Evolutionary conservation across 75 land plant genomes (phyloP).

Genomic region (Adiantum capillusveneris): DNA sequence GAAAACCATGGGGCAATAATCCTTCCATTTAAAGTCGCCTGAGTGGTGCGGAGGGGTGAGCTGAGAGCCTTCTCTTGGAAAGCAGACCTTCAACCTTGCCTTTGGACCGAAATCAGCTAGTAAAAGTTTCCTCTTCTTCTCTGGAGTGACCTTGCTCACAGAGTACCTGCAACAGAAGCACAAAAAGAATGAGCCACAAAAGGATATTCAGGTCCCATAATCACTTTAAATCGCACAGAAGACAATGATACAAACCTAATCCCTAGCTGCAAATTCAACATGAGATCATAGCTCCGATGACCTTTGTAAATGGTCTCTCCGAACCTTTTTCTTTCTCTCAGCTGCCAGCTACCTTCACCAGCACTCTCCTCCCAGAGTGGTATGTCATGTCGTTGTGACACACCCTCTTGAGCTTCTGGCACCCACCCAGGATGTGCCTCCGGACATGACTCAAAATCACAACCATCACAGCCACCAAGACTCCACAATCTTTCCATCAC

Average conservation of each 20-base stretch:
- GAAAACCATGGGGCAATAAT: constrained; percentile 73
- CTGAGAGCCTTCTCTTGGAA: constrained; percentile 65
- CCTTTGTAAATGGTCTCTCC: constrained; percentile 67
- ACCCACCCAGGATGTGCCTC: neutral
- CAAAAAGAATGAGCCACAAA: neutral
- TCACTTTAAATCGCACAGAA: neutral
- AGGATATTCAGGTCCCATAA: neutral
- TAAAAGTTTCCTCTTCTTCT: constrained; percentile 72
- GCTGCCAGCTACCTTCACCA: constrained; percentile 25
- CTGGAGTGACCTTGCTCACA: constrained; percentile 84
- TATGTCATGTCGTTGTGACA: neutral
- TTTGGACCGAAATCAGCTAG: constrained; percentile 69
- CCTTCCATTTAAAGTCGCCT: constrained; percentile 67
- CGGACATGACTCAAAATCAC: neutral
- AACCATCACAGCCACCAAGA: neutral
- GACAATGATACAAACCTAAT: constrained; percentile 40
- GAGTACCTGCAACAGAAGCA: constrained; percentile 52
- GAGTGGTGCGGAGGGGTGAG: constrained; percentile 59
- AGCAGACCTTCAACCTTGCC: constrained; percentile 75
- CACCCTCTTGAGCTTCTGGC: neutral
- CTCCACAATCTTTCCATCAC: neutral
- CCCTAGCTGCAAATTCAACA: constrained; percentile 77
- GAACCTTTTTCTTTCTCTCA: constrained; percentile 57
- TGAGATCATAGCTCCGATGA: constrained; percentile 69
- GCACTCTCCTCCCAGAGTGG: constrained; percentile 14